Conservation (phyloP, 345 rosid genomes). For the Lepidium aucheri region DNA sequence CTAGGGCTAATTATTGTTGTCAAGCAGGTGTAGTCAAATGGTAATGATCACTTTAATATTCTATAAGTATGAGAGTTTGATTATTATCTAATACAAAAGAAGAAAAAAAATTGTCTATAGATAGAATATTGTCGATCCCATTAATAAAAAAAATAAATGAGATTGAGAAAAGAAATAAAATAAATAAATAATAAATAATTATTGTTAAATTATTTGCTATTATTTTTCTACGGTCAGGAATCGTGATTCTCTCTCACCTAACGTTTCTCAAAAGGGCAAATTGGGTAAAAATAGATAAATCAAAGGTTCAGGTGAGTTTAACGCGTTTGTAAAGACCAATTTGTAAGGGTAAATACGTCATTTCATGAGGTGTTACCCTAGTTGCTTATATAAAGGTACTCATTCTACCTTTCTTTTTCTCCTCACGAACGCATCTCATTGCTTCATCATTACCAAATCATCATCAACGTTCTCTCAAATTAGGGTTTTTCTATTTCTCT, state of each 20-base stretch:
- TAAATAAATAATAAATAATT: too few relatives aligned
- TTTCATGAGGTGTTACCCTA: background rate
- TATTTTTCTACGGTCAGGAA: conserved; percentile 14
- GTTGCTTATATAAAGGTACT: conserved; percentile 8
- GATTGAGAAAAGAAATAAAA: too few relatives aligned
- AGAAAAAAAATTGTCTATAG: too few relatives aligned
- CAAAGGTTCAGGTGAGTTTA: conserved; percentile 3
- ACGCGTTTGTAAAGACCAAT: background rate
- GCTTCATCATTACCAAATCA: conserved; percentile 34
- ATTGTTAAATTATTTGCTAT: background rate
- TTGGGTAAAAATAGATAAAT: background rate
- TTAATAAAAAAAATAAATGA: too few relatives aligned
- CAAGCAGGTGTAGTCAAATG: too few relatives aligned
- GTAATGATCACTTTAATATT: too few relatives aligned
- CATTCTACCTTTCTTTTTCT: background rate
- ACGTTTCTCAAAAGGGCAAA: conserved; percentile 1
- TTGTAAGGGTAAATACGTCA: conserved; percentile 9
- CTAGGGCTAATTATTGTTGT: too few relatives aligned
- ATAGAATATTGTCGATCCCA: too few relatives aligned
- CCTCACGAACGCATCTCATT: conserved; percentile 27
- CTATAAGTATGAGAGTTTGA: too few relatives aligned
- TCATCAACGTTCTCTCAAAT: conserved; percentile 2
- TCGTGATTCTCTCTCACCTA: conserved; percentile 14
- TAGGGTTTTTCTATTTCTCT: conserved; percentile 3
- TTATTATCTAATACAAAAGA: too few relatives aligned